These are phyloP conservation scores for Corymbia calophylla DNA, from an alignment of 441 rosid genomes.

Conservation along the genomic window DNA sequence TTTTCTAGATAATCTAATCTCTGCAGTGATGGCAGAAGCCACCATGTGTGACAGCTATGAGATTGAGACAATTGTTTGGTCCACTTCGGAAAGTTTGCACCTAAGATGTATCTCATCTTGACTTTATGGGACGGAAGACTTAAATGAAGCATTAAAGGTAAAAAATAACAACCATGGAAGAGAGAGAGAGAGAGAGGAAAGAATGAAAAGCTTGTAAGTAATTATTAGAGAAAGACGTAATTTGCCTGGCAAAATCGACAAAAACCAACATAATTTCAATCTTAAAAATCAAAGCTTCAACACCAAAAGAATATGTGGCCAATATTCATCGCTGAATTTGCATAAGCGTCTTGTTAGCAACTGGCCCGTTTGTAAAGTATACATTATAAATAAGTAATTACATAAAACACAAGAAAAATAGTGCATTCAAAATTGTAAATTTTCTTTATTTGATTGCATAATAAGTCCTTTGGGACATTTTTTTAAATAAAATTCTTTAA, in stretches of 20 bases:
- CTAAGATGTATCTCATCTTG: neutral
- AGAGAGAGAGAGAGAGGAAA: neutral
- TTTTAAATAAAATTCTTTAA: neutral
- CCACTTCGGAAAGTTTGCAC: neutral
- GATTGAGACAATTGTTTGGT: neutral
- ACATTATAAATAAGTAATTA: neutral
- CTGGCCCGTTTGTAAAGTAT: neutral
- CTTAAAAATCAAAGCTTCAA: neutral
- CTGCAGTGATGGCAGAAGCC: neutral
- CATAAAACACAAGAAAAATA: accelerated
- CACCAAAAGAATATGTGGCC: neutral
- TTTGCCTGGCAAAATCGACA: neutral
- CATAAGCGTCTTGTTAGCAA: neutral
- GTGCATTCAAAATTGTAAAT: neutral
- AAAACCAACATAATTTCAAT: neutral
- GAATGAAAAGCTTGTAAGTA: neutral
- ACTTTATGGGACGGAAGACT: neutral
- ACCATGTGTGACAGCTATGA: neutral
- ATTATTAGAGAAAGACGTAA: neutral
- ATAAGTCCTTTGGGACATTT: neutral
- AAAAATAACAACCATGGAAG: neutral
- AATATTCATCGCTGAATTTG: neutral
- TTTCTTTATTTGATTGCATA: neutral
- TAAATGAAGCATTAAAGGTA: neutral
- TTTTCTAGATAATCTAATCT: neutral